These are phyloP conservation scores for Diplodia scrobiculata DNA, from an alignment of 2,329 filamentous ascomycete species.

Conservation along the genomic window DNA sequence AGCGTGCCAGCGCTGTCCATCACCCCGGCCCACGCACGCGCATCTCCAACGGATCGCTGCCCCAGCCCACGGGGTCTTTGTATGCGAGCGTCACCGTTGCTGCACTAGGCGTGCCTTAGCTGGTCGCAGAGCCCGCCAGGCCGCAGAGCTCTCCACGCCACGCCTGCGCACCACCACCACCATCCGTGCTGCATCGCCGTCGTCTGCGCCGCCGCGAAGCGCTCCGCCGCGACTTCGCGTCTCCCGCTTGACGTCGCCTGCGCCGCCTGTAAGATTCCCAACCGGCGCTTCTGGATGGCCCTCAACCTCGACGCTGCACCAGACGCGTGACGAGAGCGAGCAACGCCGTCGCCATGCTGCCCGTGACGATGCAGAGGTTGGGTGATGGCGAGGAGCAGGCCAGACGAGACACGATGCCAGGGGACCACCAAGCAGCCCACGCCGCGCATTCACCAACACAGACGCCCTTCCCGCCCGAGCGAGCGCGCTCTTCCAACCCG, in stretches of 20 bases:
- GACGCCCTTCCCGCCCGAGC: slow-evolving; percentile 40
- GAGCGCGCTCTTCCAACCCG: slow-evolving; percentile 41
- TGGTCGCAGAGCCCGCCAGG: slow-evolving; percentile 17
- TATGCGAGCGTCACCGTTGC: slow-evolving; percentile 27
- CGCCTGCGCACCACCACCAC: slow-evolving; percentile 19
- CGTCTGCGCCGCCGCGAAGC: slow-evolving; percentile 17
- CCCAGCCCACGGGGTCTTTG: slow-evolving; percentile 26
- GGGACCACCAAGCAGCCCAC: slow-evolving; percentile 43
- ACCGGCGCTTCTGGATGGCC: slow-evolving; percentile 24
- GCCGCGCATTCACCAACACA: slow-evolving; percentile 42
- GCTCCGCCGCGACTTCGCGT: slow-evolving; percentile 24
- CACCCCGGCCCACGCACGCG: slow-evolving; percentile 14
- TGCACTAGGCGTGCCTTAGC: slow-evolving; percentile 28
- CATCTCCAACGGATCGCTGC: slow-evolving; percentile 25
- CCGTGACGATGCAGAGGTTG: slow-evolving; percentile 34
- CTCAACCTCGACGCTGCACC: slow-evolving; percentile 11
- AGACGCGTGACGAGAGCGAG: slow-evolving; percentile 22
- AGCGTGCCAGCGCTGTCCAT: not conserved
- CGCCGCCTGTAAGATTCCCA: slow-evolving; percentile 10
- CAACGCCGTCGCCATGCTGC: slow-evolving; percentile 27
- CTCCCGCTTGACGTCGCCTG: slow-evolving; percentile 16
- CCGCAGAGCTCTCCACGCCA: slow-evolving; percentile 27
- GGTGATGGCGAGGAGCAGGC: slow-evolving; percentile 38
- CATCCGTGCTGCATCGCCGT: slow-evolving; percentile 17
- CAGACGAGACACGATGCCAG: slow-evolving; percentile 42